phyloP scores from a whole-genome alignment of 2,329 filamentous ascomycete species.

The Escovopsis sp. region DNA sequence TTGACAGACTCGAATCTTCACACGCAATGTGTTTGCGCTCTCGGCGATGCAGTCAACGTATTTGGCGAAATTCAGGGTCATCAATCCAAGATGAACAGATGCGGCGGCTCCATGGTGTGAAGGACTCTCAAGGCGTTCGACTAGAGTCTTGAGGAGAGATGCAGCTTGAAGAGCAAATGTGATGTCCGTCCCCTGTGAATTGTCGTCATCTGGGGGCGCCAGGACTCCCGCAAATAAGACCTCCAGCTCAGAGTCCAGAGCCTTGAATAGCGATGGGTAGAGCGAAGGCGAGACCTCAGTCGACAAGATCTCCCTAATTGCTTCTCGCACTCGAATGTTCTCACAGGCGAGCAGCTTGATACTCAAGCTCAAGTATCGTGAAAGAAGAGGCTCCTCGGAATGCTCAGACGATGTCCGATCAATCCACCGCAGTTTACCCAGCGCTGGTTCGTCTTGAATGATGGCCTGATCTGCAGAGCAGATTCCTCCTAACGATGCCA shows the following conservation, averaged over 20 bases:
- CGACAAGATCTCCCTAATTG: constrained; percentile 49
- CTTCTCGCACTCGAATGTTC: constrained; percentile 49
- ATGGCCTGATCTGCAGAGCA: constrained; percentile 45
- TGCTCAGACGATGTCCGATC: constrained; percentile 43
- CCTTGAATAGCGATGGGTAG: constrained; percentile 47
- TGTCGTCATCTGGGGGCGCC: constrained; percentile 26
- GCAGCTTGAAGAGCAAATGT: constrained; percentile 54
- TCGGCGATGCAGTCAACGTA: constrained; percentile 46
- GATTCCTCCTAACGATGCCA: constrained; percentile 50
- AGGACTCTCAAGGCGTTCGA: constrained; percentile 48
- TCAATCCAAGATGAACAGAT: constrained; percentile 45
- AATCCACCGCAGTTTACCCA: constrained; percentile 47
- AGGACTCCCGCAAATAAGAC: constrained; percentile 43
- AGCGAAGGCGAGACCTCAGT: constrained; percentile 47
- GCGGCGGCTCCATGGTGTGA: constrained; percentile 46
- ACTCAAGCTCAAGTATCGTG: constrained; percentile 45
- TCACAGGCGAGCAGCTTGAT: constrained; percentile 49
- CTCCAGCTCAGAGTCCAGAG: constrained; percentile 49
- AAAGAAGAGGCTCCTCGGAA: constrained; percentile 44
- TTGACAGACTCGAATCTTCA: constrained; percentile 56
- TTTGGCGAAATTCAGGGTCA: constrained; percentile 51
- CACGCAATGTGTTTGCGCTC: constrained; percentile 38
- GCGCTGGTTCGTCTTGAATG: constrained; percentile 40
- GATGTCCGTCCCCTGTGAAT: constrained; percentile 43
- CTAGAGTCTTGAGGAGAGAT: constrained; percentile 44